Evolutionary conservation across 2,329 filamentous ascomycete genomes (phyloP), one percentile per base, ranked within the genome.

Genomic region (Colletotrichum nymphaeae): DNA sequence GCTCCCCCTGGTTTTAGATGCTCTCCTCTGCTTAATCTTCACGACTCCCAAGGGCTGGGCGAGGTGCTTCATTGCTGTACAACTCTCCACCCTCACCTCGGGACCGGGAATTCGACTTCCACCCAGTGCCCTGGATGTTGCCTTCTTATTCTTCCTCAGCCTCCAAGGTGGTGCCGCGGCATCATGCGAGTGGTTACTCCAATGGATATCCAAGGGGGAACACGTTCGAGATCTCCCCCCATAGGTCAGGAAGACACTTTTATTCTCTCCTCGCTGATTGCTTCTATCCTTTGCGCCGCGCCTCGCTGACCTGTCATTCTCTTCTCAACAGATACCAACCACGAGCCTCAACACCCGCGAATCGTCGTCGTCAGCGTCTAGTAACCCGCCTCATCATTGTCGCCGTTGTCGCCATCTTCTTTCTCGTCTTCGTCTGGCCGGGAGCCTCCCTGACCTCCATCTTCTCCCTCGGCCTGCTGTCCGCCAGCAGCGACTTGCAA

Each of bases 191-290:
- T 83, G 92, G 92, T 83, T 96, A 93, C 84, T 91, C 93, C 75
- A 97, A 97, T 86, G 95, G 95, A 81, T 95, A 95, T 83, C 93
- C 93, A 76, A 89, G 92, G 76, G 90, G 89, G 74, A 92, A 92
- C 80, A 94, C 93, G 58, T 96, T 97, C 81, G 94, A 95, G 77
- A 95, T 97, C 80, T 95, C 94, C 78, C 94, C 95, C 77, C 95
- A 98, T 83, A 94, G 94, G 93, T 97, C 90, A 80, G 88, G 80
- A 49, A 42, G 30, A 72, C 24, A 57, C 46, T 42, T 59, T 46
- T 16, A 16, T 35, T 52, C 32, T n/a, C 24, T 58, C 6, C 35
- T 58, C 22, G 16, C 37, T 55, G 42, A 16, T n/a, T 32, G 8
- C 28, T 52, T 22, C 22, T 4, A 22, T n/a, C 12, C 5, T 74